phyloP scores from a whole-genome alignment of 179 eudicot species.

The Patellifolia procumbens region DNA sequence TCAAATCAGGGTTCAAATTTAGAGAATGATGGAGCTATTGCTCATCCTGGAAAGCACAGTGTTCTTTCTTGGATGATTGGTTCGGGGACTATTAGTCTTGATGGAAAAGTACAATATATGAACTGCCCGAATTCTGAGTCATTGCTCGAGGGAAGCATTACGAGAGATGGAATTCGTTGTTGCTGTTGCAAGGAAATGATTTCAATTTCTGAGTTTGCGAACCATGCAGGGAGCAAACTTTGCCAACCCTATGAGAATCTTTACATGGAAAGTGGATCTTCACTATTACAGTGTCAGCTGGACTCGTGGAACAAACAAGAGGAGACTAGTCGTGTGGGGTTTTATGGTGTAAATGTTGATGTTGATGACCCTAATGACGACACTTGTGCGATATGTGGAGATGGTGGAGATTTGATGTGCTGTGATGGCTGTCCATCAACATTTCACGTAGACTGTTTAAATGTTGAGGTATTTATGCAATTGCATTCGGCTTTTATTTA shows the following conservation, averaged over 20 bases:
- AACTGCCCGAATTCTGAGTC: conserved; percentile 36
- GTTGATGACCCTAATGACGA: conserved; percentile 92
- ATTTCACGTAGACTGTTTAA: conserved; percentile 78
- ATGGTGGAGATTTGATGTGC: conserved; percentile 94
- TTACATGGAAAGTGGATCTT: conserved; percentile 58
- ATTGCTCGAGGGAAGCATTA: conserved; percentile 61
- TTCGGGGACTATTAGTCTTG: conserved; percentile 49
- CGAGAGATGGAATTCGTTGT: conserved; percentile 78
- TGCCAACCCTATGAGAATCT: conserved; percentile 50
- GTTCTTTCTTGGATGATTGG: conserved; percentile 93
- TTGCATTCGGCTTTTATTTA: conserved; percentile 2
- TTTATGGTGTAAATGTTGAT: conserved; percentile 56
- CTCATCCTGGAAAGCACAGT: conserved; percentile 61
- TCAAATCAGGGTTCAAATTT: conserved; percentile 49
- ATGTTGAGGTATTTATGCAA: conserved; percentile 57
- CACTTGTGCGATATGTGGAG: conserved; percentile 90
- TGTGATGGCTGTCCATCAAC: conserved; percentile 97
- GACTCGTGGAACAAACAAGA: conserved; percentile 76
- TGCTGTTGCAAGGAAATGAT: conserved; percentile 58
- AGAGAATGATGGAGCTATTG: conserved; percentile 41
- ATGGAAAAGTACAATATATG: conserved; percentile 59
- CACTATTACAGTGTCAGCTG: conserved; percentile 58
- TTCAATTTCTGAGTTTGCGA: conserved; percentile 55
- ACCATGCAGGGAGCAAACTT: conserved; percentile 61
- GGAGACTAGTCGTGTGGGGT: conserved; percentile 42